Base-by-base conservation (phyloP, 148 eudicot species). In the Persicaria maculosa region DNA sequence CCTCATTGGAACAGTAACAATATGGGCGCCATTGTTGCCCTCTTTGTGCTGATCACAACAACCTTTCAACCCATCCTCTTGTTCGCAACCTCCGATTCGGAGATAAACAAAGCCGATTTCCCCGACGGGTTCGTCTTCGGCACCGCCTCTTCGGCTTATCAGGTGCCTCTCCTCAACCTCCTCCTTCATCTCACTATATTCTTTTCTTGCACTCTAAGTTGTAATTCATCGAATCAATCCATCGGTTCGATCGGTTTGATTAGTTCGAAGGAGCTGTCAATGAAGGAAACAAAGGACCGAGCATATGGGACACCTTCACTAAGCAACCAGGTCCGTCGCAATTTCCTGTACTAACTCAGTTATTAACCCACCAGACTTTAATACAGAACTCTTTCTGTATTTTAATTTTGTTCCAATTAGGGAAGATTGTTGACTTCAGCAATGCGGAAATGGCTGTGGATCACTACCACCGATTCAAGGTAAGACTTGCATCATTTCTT, bases 201-300 rank as follows among this genome's bases (percentile, higher is more conserved):
- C 9, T 5, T n/a, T 73, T 54, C 47, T 50, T 53, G 40, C 5
- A 7, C 45, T 58, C 14, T 43, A 48, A 36, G 36, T 64, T 40
- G 1, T n/a, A 40, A 36, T 40, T 3, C 4, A 36, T 43, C 17
- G 19, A 71, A 45, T 71, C 57, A 52, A 52, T 59, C 31, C 2
- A 5, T 15, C 1, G 9, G 22, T 12, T 22, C n/a, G 17, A 36
- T 47, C 52, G 17, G 50, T 40, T 40, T 17, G 44, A 4, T 54
- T 54, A 95, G 99, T 92, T 92, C 85, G 99, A 95, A 95, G 99
- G 99, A 43, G 99, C 97, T 75, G 94, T 82, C 1, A 77, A 84
- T 83, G 99, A 95, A 88, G 99, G 97, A 59, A 92, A 92, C 67
- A 90, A 85, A 72, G 97, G 99, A 36, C 74, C 82, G 31, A 92